phyloP scores from a whole-genome alignment of 441 rosid genomes.

The Gossypium gossypioides region DNA sequence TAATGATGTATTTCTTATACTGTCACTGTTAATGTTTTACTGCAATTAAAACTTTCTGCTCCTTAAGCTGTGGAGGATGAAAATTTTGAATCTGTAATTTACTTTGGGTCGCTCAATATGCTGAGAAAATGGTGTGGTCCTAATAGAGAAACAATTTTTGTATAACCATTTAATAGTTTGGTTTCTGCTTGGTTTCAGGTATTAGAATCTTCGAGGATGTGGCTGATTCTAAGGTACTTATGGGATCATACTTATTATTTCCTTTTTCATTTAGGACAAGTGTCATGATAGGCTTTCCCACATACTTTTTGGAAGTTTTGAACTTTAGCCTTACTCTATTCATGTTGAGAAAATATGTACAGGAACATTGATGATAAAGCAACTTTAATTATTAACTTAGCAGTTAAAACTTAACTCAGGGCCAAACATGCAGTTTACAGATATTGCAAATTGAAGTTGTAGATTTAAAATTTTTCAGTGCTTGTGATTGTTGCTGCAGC shows the following conservation, averaged over 20 bases:
- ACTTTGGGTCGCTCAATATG: not conserved
- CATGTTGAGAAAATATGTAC: not conserved
- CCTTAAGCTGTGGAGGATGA: not conserved
- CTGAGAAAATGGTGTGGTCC: not conserved
- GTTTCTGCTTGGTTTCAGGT: slow-evolving; percentile 44
- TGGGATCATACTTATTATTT: not conserved
- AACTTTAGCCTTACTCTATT: not conserved
- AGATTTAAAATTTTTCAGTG: not conserved
- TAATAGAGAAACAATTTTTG: not conserved
- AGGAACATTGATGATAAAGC: not conserved
- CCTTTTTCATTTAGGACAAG: not conserved
- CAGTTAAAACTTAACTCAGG: not conserved
- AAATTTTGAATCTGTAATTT: not conserved
- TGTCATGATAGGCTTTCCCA: not conserved
- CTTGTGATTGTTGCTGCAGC: slow-evolving; percentile 3
- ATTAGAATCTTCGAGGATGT: slow-evolving; percentile 91
- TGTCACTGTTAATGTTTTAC: not conserved
- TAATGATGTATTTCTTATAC: not conserved
- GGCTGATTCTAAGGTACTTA: slow-evolving; percentile 65
- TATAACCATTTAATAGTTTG: slow-evolving; percentile 6
- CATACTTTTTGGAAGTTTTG: not conserved
- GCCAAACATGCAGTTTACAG: not conserved
- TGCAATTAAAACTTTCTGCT: not conserved
- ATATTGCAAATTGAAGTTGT: not conserved
- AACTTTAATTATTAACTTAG: not conserved